Evolutionary conservation across 768 basidiomycete genomes (phyloP).

Genomic region (Hemileccinum impolitum): DNA sequence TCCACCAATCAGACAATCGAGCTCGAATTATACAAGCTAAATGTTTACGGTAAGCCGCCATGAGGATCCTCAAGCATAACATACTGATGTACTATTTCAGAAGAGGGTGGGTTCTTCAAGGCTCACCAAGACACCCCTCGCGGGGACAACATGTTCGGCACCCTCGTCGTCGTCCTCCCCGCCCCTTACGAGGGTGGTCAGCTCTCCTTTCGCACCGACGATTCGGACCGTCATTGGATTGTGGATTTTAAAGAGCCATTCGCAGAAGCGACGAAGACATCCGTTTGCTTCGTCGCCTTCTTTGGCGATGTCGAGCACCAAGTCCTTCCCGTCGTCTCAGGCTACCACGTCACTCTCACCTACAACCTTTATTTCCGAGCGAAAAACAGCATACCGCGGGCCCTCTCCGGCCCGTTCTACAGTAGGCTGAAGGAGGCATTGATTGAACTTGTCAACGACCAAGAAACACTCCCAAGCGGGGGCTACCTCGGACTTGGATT

Average conservation of each 20-base stretch:
- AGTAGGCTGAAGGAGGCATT: neutral
- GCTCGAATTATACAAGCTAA: neutral
- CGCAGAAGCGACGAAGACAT: neutral
- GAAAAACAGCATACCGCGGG: neutral
- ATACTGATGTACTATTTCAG: conserved; percentile 14
- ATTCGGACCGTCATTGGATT: conserved; percentile 28
- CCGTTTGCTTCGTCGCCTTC: conserved; percentile 39
- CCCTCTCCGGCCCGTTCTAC: neutral
- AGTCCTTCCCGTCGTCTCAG: conserved; percentile 37
- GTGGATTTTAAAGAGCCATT: conserved; percentile 34
- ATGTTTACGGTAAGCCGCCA: neutral
- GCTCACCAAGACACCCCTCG: conserved; percentile 48
- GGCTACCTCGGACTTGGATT: conserved; percentile 37
- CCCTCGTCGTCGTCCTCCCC: conserved; percentile 48
- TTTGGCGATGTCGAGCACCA: conserved; percentile 44
- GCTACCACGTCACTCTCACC: conserved; percentile 42
- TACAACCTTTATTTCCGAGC: conserved; percentile 32
- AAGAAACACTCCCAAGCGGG: conserved; percentile 28
- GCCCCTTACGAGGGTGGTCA: conserved; percentile 44
- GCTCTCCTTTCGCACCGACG: conserved; percentile 34
- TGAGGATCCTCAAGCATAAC: neutral
- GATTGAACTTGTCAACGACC: conserved; percentile 21
- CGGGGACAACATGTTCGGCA: conserved; percentile 44
- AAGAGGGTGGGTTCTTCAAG: conserved; percentile 44
- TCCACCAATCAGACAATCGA: neutral